phyloP scores from a whole-genome alignment of 345 rosid species.

The Erucastrum elatum region DNA sequence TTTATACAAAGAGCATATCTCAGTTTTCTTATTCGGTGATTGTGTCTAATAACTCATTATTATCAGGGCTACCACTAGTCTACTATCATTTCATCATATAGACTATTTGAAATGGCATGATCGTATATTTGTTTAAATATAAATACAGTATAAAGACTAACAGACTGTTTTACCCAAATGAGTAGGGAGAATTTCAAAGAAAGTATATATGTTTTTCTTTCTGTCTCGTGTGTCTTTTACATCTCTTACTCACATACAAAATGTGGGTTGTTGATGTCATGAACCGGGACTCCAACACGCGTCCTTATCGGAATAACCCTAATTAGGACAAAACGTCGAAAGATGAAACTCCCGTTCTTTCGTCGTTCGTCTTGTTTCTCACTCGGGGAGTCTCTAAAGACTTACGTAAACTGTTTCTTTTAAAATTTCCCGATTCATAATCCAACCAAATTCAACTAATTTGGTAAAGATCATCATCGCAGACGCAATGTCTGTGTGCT shows the following conservation, averaged over 20 bases:
- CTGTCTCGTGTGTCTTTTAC: background rate
- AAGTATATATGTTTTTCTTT: background rate
- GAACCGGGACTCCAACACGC: constrained; percentile 2
- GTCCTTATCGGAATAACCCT: constrained; percentile 26
- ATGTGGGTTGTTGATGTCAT: constrained; percentile 10
- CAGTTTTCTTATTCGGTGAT: background rate
- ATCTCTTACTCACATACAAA: background rate
- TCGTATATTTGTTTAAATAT: background rate
- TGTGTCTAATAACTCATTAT: background rate
- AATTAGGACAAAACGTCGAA: constrained; percentile 28
- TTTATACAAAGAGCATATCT: background rate
- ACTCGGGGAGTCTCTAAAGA: constrained; percentile 18
- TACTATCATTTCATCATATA: background rate
- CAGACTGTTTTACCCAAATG: background rate
- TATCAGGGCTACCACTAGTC: too few species aligned
- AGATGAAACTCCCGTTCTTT: constrained; percentile 24
- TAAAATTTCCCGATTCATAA: constrained; percentile 21
- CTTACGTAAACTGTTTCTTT: constrained; percentile 30
- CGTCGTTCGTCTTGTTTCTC: constrained; percentile 20
- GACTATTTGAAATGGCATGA: background rate
- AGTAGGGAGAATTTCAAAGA: background rate
- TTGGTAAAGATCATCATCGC: constrained; percentile 12
- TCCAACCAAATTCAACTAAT: constrained; percentile 32
- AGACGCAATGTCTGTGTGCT: constrained; percentile 19
- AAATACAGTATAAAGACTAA: too few species aligned